Percentiles rank a stretch among this genome's conserved stretches.
Conservation (phyloP, 2,329 filamentous ascomycete genomes). For the Aureobasidium sp. region DNA sequence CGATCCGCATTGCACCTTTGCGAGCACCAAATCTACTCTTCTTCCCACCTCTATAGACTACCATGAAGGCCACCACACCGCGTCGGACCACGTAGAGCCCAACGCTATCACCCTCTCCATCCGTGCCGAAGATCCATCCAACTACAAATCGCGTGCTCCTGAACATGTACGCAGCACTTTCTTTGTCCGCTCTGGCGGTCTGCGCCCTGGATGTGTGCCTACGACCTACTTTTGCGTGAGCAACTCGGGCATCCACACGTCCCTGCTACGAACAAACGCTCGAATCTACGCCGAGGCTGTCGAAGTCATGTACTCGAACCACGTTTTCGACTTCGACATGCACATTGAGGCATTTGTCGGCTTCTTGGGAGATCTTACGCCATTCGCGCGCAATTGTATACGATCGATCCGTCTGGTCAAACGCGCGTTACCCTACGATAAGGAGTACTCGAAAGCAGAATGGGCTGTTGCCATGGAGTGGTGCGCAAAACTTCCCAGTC, state of each 20-base stretch:
- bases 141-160: slow-evolving; percentile 25
- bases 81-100: slow-evolving; percentile 22
- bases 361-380: slow-evolving; percentile 52
- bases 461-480: slow-evolving; percentile 49
- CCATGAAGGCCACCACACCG: slow-evolving; percentile 26
- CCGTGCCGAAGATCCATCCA: slow-evolving; percentile 37
- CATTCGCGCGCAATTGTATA: slow-evolving; percentile 42
- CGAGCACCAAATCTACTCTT: slow-evolving; percentile 22
- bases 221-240: slow-evolving; percentile 52
- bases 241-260: slow-evolving; percentile 25
- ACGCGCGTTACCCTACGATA: slow-evolving; percentile 46
- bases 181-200: slow-evolving; percentile 35
- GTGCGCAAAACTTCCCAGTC: slow-evolving; percentile 38
- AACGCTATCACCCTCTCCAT: slow-evolving; percentile 33
- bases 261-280: slow-evolving; percentile 26
- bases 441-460: slow-evolving; percentile 50
- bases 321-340: slow-evolving; percentile 54
- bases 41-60: slow-evolving; percentile 34
- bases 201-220: slow-evolving; percentile 36
- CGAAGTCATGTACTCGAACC: slow-evolving; percentile 48
- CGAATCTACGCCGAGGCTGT: slow-evolving; percentile 51
- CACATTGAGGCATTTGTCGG: slow-evolving; percentile 55
- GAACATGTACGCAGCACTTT: slow-evolving; percentile 32
- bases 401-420: slow-evolving; percentile 50
- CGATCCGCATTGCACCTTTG: slow-evolving; percentile 21